phyloP scores from a whole-genome alignment of 2,329 filamentous ascomycete species.

The Sarocladium brachiariae region DNA sequence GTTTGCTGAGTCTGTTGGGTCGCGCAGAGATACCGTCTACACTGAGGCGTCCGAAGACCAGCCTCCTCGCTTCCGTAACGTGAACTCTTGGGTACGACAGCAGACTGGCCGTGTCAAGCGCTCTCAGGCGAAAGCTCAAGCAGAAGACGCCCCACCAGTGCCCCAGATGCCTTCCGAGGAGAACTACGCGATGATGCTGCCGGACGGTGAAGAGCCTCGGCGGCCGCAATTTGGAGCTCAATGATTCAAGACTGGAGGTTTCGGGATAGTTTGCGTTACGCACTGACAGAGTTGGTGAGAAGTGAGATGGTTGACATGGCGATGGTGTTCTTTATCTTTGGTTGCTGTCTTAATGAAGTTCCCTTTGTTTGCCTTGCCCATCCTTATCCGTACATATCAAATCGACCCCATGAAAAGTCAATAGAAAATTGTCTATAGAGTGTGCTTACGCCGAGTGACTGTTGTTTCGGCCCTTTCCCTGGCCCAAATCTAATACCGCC shows the following conservation, averaged over 20 bases:
- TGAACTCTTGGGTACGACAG: conserved; percentile 60
- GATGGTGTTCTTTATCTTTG: background rate
- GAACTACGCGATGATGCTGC: conserved; percentile 44
- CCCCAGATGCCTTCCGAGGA: conserved; percentile 37
- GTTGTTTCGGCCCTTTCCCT: background rate
- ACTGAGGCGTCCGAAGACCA: conserved; percentile 47
- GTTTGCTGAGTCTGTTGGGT: conserved; percentile 2
- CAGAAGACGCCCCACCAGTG: conserved; percentile 30
- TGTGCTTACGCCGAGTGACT: background rate
- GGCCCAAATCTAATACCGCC: background rate
- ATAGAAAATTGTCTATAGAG: conserved; percentile 5
- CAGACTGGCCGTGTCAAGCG: conserved; percentile 49
- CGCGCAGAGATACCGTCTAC: conserved; percentile 42
- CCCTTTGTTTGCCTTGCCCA: background rate
- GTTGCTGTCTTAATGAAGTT: background rate
- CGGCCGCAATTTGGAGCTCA: background rate
- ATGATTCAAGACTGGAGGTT: background rate
- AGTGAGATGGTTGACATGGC: conserved; percentile 7
- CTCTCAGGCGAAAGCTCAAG: conserved; percentile 28
- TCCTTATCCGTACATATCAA: background rate
- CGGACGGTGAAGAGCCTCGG: conserved; percentile 39
- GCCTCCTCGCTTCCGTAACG: conserved; percentile 48
- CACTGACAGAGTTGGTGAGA: too few relatives aligned
- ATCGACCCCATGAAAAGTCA: background rate
- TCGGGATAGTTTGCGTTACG: too few relatives aligned